A percentile compares a stretch with the other conserved stretches of the same genome.
Conservation (phyloP, 2,329 filamentous ascomycete species). For the Fusarium mundagurra region DNA sequence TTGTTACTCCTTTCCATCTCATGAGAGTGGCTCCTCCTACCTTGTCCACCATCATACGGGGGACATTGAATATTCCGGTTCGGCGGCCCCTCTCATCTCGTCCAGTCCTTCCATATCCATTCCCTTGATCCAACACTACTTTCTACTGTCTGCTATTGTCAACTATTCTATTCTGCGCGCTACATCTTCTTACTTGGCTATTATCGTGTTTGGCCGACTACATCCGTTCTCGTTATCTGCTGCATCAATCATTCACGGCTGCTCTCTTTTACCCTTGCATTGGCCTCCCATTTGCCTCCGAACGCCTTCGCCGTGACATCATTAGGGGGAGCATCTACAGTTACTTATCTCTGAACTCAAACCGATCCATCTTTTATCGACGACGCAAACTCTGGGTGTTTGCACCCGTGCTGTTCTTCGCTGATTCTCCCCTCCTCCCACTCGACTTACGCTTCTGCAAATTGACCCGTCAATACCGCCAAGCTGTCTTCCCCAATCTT, state of each 20-base stretch:
- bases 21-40: slow-evolving; percentile 38
- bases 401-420: slow-evolving; percentile 12
- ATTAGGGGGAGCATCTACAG: slow-evolving; percentile 41
- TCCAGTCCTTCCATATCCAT: slow-evolving; percentile 31
- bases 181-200: slow-evolving; percentile 10
- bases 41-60: slow-evolving; percentile 29
- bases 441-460: slow-evolving; percentile 19
- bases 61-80: slow-evolving; percentile 42
- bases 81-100: slow-evolving; percentile 35
- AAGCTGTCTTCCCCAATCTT: slow-evolving; percentile 94
- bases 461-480: slow-evolving; percentile 74
- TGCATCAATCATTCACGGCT: slow-evolving; percentile 28
- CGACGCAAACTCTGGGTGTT: slow-evolving; percentile 13
- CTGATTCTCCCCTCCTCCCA: slow-evolving; percentile 24
- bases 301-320: slow-evolving; percentile 42
- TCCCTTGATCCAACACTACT: slow-evolving; percentile 19
- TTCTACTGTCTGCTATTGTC: slow-evolving; percentile 8
- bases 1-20: slow-evolving; percentile 27
- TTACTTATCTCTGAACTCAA: slow-evolving; percentile 22
- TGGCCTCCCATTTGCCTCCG: slow-evolving; percentile 33
- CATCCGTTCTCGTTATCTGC: slow-evolving; percentile 26
- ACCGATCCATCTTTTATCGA: slow-evolving; percentile 13
- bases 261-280: slow-evolving; percentile 37
- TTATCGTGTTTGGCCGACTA: slow-evolving; percentile 27
- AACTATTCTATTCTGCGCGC: slow-evolving; percentile 4